Evolutionary conservation across 2,329 filamentous ascomycete species (phyloP).

Genomic region (Exutisphaerella laricina): DNA sequence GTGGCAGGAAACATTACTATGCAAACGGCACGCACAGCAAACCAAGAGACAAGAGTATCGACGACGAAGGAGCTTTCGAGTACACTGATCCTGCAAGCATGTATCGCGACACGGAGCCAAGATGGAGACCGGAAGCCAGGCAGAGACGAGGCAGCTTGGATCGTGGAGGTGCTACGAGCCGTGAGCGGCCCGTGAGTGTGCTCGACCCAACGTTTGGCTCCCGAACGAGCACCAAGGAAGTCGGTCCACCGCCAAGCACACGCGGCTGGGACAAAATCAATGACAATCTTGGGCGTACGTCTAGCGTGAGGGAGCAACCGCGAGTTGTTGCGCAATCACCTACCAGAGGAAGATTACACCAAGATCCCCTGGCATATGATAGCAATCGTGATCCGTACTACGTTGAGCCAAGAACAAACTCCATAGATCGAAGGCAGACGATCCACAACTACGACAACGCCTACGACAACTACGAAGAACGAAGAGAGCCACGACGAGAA

Average conservation of each 20-base stretch:
- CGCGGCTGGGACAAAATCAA: conserved; percentile 66
- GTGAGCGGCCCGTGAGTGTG: conserved; percentile 44
- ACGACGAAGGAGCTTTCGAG: conserved; percentile 43
- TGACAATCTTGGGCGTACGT: conserved; percentile 39
- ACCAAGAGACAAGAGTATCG: conserved; percentile 27
- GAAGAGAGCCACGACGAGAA: conserved; percentile 36
- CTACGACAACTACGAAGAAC: conserved; percentile 42
- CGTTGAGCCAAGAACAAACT: conserved; percentile 28
- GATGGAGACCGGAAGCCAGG: conserved; percentile 35
- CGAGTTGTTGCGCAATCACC: conserved; percentile 26
- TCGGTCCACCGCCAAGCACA: conserved; percentile 60
- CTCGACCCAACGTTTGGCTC: conserved; percentile 32
- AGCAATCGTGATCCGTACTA: conserved; percentile 37
- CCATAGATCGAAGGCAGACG: conserved; percentile 40
- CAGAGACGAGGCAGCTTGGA: conserved; percentile 44
- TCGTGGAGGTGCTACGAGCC: conserved; percentile 30
- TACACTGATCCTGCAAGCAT: conserved; percentile 48
- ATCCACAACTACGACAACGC: conserved; percentile 45
- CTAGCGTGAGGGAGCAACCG: conserved; percentile 41
- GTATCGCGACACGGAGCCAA: conserved; percentile 48
- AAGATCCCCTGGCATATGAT: conserved; percentile 18
- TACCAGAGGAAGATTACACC: conserved; percentile 23
- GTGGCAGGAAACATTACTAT: conserved; percentile 30
- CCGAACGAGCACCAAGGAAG: conserved; percentile 30
- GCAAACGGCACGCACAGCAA: conserved; percentile 23